phyloP scores from a whole-genome alignment of 768 basidiomycete species.

The Tricholomella constricta region DNA sequence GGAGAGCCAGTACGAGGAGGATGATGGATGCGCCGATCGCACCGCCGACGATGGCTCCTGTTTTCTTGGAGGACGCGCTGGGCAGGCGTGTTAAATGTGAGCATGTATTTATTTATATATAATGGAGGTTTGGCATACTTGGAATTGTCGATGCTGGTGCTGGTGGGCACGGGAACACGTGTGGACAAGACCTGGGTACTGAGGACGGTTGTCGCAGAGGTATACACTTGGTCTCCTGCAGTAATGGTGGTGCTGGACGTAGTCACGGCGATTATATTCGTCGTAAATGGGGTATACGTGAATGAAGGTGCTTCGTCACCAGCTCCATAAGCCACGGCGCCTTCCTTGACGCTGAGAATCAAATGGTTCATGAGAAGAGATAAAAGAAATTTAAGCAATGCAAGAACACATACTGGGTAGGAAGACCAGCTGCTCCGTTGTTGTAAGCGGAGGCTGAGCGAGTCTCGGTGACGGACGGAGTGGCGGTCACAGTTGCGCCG shows the following conservation, averaged over 20 bases:
- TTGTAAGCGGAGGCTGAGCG: not conserved
- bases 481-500: not conserved
- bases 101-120: too few species aligned
- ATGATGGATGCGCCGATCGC: slow-evolving; percentile 16
- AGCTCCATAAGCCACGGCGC: not conserved
- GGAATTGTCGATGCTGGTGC: slow-evolving; percentile 1
- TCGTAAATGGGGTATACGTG: slow-evolving; percentile 9
- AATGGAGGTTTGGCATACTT: not conserved
- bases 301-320: slow-evolving; percentile 1
- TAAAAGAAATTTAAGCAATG: too few species aligned
- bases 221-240: slow-evolving; percentile 4
- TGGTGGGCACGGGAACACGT: slow-evolving; percentile 8
- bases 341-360: not conserved
- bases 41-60: slow-evolving; percentile 18
- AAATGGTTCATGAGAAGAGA: not conserved
- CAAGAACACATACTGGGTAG: not conserved
- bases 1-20: slow-evolving; percentile 14
- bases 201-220: not conserved
- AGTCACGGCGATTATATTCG: not conserved
- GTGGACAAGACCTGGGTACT: slow-evolving; percentile 11
- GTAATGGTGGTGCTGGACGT: slow-evolving; percentile 7
- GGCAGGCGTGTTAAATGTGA: not conserved
- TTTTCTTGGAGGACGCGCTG: slow-evolving; percentile 9
- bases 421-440: not conserved
- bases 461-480: not conserved